These are phyloP conservation scores for Acer negundo DNA, from an alignment of 345 rosid species.

Conservation along the genomic window DNA sequence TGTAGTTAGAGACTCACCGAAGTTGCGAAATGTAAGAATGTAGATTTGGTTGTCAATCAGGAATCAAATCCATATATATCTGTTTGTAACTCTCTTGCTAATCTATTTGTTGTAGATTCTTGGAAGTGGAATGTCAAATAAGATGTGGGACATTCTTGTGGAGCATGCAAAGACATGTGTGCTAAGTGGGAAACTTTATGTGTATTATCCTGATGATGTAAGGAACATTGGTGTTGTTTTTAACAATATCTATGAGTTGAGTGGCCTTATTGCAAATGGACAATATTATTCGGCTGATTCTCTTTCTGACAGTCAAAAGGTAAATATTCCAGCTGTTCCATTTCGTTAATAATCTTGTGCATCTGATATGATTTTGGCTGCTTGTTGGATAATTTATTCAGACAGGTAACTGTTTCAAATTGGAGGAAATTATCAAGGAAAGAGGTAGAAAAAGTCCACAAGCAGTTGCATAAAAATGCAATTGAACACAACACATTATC, in stretches of 20 bases:
- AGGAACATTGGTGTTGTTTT: conserved; percentile 70
- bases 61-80: not conserved
- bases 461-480: not conserved
- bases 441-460: conserved; percentile 2
- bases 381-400: not conserved
- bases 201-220: conserved; percentile 72
- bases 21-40: conserved; percentile 70
- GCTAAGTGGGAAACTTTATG: conserved; percentile 74
- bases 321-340: conserved; percentile 20
- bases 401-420: not conserved
- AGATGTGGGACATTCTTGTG: conserved; percentile 96
- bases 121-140: conserved; percentile 99
- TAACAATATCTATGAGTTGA: conserved; percentile 75
- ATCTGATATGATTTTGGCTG: conserved; percentile 15
- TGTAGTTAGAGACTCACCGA: conserved; percentile 81
- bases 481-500: not conserved
- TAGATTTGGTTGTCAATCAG: conserved; percentile 17
- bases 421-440: not conserved
- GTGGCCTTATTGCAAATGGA: conserved; percentile 75
- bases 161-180: conserved; percentile 97
- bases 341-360: conserved; percentile 8
- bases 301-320: conserved; percentile 89
- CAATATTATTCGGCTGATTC: conserved; percentile 68
- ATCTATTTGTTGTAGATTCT: conserved; percentile 62
- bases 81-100: conserved; percentile 22